phyloP scores from a whole-genome alignment of 352 stramenopile genomes.

The Globisporangium paroecandrum region DNA sequence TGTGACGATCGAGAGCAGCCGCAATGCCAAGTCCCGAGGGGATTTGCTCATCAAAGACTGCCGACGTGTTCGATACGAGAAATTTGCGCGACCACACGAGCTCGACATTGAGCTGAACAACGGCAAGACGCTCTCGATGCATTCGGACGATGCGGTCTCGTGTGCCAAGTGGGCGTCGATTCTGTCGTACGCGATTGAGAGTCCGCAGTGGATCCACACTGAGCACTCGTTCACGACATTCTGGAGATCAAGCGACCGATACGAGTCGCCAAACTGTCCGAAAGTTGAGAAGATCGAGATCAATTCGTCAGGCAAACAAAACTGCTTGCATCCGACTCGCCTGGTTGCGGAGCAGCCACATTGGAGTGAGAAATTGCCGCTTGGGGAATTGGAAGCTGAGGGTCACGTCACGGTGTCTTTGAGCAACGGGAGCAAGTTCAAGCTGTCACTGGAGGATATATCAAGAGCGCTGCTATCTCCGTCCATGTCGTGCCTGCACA shows the following conservation, averaged over 20 bases:
- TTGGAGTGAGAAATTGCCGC: slow-evolving; percentile 34
- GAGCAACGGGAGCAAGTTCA: slow-evolving; percentile 28
- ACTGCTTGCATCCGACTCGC: not conserved
- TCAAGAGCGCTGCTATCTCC: slow-evolving; percentile 24
- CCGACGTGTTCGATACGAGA: slow-evolving; percentile 31
- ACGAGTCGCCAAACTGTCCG: slow-evolving; percentile 32
- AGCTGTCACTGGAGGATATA: slow-evolving; percentile 34
- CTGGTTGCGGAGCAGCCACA: slow-evolving; percentile 11
- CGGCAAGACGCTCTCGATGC: slow-evolving; percentile 29
- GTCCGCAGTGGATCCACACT: slow-evolving; percentile 36
- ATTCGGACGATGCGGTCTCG: slow-evolving; percentile 28
- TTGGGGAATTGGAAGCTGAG: slow-evolving; percentile 21
- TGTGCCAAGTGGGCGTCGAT: slow-evolving; percentile 39
- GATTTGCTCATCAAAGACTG: slow-evolving; percentile 31
- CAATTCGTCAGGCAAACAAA: not conserved
- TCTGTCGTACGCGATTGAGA: slow-evolving; percentile 35
- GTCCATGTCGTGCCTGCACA: slow-evolving; percentile 11
- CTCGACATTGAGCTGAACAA: slow-evolving; percentile 33
- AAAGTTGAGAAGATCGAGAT: slow-evolving; percentile 24
- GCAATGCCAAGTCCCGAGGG: slow-evolving; percentile 21
- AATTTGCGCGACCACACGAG: slow-evolving; percentile 35
- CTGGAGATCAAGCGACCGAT: slow-evolving; percentile 34
- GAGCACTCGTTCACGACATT: slow-evolving; percentile 28
- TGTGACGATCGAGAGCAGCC: slow-evolving; percentile 23
- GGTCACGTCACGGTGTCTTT: slow-evolving; percentile 22